A percentile compares a stretch with the other conserved stretches of the same genome.
These are phyloP conservation scores for Mycena haematopus DNA, from an alignment of 768 basidiomycete genomes.

Conservation along the genomic window DNA sequence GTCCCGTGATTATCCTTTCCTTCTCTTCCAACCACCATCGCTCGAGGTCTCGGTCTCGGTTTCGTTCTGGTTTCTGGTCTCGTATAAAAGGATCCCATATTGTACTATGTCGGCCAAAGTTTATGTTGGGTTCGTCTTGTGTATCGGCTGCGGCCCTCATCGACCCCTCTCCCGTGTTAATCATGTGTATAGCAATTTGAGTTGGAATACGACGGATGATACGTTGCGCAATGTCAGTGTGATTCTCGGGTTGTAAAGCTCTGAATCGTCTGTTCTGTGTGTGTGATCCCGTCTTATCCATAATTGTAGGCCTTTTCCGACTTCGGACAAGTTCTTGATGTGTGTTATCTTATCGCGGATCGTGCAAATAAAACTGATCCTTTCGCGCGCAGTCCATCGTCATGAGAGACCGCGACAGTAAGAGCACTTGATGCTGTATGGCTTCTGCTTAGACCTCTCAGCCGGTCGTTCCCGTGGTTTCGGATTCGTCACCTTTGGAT, in stretches of 20 bases:
- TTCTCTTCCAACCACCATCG: constrained; percentile 57
- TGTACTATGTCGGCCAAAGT: constrained; percentile 81
- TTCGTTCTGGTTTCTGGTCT: constrained; percentile 53
- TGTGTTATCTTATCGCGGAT: constrained; percentile 60
- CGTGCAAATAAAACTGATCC: constrained; percentile 46
- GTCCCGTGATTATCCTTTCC: constrained; percentile 37
- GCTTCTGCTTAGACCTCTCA: constrained; percentile 11
- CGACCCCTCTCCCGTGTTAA: constrained; percentile 55
- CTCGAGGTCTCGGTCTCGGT: constrained; percentile 63
- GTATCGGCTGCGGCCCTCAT: constrained; percentile 52
- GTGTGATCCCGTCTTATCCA: constrained; percentile 54
- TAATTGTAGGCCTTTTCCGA: constrained; percentile 79
- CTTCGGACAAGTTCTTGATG: constrained; percentile 89
- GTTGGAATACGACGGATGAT: constrained; percentile 97
- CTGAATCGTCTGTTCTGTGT: constrained; percentile 37
- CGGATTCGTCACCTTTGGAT: constrained; percentile 88
- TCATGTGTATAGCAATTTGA: constrained; percentile 79
- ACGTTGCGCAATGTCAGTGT: constrained; percentile 86
- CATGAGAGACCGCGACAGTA: constrained; percentile 95
- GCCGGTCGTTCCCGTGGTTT: constrained; percentile 95
- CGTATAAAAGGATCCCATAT: constrained; percentile 60
- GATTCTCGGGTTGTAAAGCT: constrained; percentile 43
- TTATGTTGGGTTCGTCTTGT: constrained; percentile 92
- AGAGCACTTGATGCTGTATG: not conserved
- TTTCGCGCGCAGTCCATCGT: constrained; percentile 79